phyloP scores from a whole-genome alignment of 129 eudicot genomes.

The Centaurea solstitialis region DNA sequence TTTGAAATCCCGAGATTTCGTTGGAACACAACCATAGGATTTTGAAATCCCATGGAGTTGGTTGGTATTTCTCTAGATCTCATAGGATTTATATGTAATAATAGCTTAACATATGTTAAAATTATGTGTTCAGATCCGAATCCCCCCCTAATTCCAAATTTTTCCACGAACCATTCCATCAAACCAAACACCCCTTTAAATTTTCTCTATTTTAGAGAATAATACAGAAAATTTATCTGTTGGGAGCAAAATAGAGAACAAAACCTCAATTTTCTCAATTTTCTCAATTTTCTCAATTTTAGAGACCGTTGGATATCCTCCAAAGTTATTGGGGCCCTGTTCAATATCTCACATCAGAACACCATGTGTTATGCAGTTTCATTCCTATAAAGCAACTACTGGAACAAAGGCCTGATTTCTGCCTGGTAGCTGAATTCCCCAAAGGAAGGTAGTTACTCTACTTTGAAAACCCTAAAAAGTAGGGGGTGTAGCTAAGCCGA shows the following conservation, averaged over 20 bases:
- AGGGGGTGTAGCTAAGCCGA: no score
- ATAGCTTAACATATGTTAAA: no score
- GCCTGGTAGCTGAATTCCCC: constrained; percentile 66
- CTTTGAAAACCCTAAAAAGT: neutral
- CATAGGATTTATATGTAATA: no score
- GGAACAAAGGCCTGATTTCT: constrained; percentile 65
- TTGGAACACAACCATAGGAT: no score
- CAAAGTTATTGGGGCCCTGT: neutral
- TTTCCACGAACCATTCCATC: no score
- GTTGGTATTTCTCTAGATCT: no score
- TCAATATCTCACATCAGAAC: neutral
- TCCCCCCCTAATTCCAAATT: no score
- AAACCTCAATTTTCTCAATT: neutral
- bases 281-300: neutral
- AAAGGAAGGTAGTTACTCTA: constrained; percentile 55
- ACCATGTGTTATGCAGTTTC: constrained; percentile 48
- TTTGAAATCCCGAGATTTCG: no score
- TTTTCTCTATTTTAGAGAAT: neutral
- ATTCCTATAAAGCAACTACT: constrained; percentile 52
- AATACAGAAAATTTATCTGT: neutral
- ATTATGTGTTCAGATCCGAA: no score
- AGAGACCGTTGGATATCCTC: neutral
- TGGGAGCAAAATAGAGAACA: neutral
- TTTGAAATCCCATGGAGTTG: no score
- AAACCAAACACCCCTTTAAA: no score